Evolutionary conservation across 1,139 yeast genomes (phyloP).

Genomic region (Pichia sp.): DNA sequence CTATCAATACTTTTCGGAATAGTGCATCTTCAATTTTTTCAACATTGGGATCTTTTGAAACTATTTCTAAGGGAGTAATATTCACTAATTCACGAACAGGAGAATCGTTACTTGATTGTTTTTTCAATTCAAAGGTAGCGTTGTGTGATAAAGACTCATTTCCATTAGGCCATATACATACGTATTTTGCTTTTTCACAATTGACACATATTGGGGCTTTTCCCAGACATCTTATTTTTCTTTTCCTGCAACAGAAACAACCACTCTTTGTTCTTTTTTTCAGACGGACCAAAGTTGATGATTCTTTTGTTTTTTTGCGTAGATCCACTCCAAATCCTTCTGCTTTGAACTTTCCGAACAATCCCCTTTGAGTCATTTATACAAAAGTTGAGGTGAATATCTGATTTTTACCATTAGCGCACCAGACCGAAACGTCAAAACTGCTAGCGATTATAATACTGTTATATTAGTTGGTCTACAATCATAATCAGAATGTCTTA

Average conservation of each 20-base stretch:
- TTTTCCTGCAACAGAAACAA: constrained; percentile 27
- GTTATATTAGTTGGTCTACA: too few species aligned
- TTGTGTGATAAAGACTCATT: constrained; percentile 26
- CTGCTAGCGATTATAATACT: too few species aligned
- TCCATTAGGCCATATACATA: constrained; percentile 33
- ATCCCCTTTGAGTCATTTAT: not conserved
- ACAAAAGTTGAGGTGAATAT: not conserved
- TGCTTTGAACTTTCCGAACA: constrained; percentile 3
- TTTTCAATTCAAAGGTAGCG: constrained; percentile 10
- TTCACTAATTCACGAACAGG: too few species aligned
- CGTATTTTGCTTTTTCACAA: constrained; percentile 29
- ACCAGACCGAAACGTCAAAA: too few species aligned
- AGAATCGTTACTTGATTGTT: not conserved
- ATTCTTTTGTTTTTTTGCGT: not conserved
- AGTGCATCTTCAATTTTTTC: constrained; percentile 17
- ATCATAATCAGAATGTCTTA: too few species aligned
- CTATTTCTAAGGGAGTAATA: too few species aligned
- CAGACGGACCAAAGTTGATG: not conserved
- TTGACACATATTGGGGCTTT: constrained; percentile 29
- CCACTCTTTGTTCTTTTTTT: constrained; percentile 12
- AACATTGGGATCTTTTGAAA: not conserved
- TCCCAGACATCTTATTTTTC: constrained; percentile 41
- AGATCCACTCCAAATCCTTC: not conserved
- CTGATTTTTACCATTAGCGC: too few species aligned
- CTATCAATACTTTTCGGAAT: constrained; percentile 15